A percentile compares a stretch with the other conserved stretches of the same genome.
Conservation (phyloP, 1,284 basidiomycete genomes). For the Lignosus rhinocerotis region DNA sequence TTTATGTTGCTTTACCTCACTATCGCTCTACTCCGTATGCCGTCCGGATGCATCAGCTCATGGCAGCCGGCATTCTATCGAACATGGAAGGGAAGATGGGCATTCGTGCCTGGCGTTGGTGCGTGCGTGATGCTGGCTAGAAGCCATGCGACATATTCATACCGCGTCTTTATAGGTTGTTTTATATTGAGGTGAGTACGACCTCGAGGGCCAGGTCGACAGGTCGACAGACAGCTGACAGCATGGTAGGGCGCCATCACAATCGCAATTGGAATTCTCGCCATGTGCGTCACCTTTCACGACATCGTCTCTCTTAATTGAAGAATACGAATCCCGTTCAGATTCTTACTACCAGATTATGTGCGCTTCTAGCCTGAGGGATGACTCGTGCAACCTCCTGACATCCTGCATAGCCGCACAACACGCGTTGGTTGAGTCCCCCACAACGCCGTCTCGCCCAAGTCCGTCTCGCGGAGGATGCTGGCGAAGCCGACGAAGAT, state of each 20-base stretch:
- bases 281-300: slow-evolving; percentile 43
- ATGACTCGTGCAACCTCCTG: background rate
- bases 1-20: background rate
- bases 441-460: slow-evolving; percentile 65
- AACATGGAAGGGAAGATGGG: slow-evolving; percentile 70
- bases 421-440: slow-evolving; percentile 62
- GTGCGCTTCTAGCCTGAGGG: slow-evolving; percentile 33
- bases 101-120: slow-evolving; percentile 74
- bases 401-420: slow-evolving; percentile 40
- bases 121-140: slow-evolving; percentile 14
- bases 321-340: background rate
- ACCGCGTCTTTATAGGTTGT: slow-evolving; percentile 44
- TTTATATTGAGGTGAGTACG: slow-evolving; percentile 55
- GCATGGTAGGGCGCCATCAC: slow-evolving; percentile 55
- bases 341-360: slow-evolving; percentile 52
- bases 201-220: background rate
- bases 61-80: slow-evolving; percentile 69
- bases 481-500: slow-evolving; percentile 59
- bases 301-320: background rate
- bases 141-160: background rate
- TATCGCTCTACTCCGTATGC: too few species aligned
- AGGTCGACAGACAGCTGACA: background rate
- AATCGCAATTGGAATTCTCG: slow-evolving; percentile 53
- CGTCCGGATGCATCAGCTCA: slow-evolving; percentile 40
- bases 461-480: slow-evolving; percentile 70